Conservation (phyloP, 345 rosid species). For the Luvunga scandens region DNA sequence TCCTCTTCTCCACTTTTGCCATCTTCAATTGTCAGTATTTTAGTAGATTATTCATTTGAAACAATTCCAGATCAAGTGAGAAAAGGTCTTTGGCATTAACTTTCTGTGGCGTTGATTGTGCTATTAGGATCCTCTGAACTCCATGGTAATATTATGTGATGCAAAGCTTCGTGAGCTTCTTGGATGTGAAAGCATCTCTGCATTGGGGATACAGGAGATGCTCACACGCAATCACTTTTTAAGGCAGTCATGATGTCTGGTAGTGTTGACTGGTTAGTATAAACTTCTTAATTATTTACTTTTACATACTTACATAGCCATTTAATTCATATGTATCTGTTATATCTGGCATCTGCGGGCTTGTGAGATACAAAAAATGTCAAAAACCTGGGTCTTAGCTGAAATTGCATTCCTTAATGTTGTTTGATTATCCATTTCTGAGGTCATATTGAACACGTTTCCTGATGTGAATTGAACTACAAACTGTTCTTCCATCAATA, state of each 20-base stretch:
- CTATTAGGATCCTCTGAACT: slow-evolving; percentile 64
- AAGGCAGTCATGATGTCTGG: slow-evolving; percentile 49
- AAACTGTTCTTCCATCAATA: not conserved
- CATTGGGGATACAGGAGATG: slow-evolving; percentile 68
- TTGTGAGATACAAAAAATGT: not conserved
- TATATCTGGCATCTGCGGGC: not conserved
- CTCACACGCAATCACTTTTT: slow-evolving; percentile 67
- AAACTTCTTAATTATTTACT: slow-evolving; percentile 2
- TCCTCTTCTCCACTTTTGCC: not conserved
- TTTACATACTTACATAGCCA: not conserved
- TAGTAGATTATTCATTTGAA: not conserved
- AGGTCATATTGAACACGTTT: not conserved
- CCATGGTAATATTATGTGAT: slow-evolving; percentile 81
- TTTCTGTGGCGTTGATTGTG: slow-evolving; percentile 13
- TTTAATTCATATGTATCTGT: not conserved
- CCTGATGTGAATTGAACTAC: not conserved
- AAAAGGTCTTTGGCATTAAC: slow-evolving; percentile 5
- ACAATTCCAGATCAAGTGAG: not conserved
- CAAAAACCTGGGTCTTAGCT: not conserved
- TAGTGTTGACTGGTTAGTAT: slow-evolving; percentile 36
- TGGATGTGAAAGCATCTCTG: slow-evolving; percentile 87
- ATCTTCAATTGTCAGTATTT: not conserved
- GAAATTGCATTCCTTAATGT: not conserved
- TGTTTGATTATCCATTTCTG: not conserved
- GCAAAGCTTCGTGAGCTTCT: slow-evolving; percentile 75